These are phyloP conservation scores for Scleroderma citrinum DNA, from an alignment of 768 basidiomycete species.

Conservation along the genomic window DNA sequence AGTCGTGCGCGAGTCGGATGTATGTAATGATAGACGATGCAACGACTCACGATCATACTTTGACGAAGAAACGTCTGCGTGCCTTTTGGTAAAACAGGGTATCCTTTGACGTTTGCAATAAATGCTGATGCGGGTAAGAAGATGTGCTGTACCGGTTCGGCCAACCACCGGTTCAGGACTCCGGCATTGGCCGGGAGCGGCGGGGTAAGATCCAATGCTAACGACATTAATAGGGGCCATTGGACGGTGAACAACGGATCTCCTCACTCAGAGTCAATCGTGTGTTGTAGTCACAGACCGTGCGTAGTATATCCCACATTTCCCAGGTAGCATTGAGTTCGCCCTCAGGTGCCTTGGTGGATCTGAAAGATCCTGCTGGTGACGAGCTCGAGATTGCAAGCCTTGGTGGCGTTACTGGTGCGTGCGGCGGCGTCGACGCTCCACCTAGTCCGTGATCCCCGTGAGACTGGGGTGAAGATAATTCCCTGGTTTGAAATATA, in stretches of 20 bases:
- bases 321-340: conserved; percentile 86
- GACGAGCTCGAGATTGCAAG: conserved; percentile 12
- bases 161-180: conserved; percentile 82
- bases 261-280: conserved; percentile 66
- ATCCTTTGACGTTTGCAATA: conserved; percentile 93
- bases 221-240: conserved; percentile 9
- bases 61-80: conserved; percentile 89
- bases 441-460: conserved; percentile 27
- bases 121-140: conserved; percentile 88
- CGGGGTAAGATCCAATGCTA: conserved; percentile 88
- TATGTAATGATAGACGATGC: conserved; percentile 10
- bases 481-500: conserved; percentile 40
- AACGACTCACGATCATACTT: conserved; percentile 68
- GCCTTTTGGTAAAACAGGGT: conserved; percentile 91
- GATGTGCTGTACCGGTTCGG: conserved; percentile 87
- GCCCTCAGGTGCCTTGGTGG: conserved; percentile 39
- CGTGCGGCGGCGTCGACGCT: conserved; percentile 8
- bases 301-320: conserved; percentile 95
- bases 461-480: conserved; percentile 19
- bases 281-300: conserved; percentile 79
- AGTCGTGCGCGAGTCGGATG: conserved; percentile 12
- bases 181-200: conserved; percentile 76
- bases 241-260: conserved; percentile 2
- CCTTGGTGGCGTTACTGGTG: conserved; percentile 16
- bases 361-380: conserved; percentile 20